These are phyloP conservation scores for Penicillium salamii DNA, from an alignment of 495 filamentous ascomycete genomes.

Conservation along the genomic window DNA sequence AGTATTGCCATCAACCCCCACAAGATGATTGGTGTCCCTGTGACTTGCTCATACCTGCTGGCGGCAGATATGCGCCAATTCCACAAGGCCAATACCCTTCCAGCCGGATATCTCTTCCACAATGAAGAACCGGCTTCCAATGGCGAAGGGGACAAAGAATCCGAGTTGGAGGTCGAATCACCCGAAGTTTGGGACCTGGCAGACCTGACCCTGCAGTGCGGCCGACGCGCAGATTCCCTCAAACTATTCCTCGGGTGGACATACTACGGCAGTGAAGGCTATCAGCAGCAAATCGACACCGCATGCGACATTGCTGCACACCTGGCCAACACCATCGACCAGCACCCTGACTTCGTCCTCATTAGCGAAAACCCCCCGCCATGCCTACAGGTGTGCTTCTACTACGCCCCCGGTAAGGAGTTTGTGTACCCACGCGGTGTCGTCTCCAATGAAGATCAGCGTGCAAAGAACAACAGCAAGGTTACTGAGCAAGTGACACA, in stretches of 20 bases:
- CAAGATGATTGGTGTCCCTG: slow-evolving; percentile 91
- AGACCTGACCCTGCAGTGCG: slow-evolving; percentile 90
- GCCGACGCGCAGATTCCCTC: slow-evolving; percentile 76
- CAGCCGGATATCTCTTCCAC: slow-evolving; percentile 86
- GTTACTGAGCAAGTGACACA: slow-evolving; percentile 67
- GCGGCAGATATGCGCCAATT: slow-evolving; percentile 71
- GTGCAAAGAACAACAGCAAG: slow-evolving; percentile 60
- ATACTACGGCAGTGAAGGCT: slow-evolving; percentile 74
- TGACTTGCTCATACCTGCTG: slow-evolving; percentile 89
- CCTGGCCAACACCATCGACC: slow-evolving; percentile 55
- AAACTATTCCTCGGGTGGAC: slow-evolving; percentile 87
- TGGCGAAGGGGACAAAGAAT: slow-evolving; percentile 10
- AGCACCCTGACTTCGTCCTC: slow-evolving; percentile 60
- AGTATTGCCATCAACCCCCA: slow-evolving; percentile 87
- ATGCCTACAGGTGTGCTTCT: slow-evolving; percentile 94
- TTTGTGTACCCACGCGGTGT: slow-evolving; percentile 39
- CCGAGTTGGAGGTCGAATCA: slow-evolving; percentile 33
- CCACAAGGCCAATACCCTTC: slow-evolving; percentile 78
- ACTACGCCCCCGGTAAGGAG: slow-evolving; percentile 62
- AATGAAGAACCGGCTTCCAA: slow-evolving; percentile 24
- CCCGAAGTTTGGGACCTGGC: slow-evolving; percentile 85
- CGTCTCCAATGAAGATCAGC: slow-evolving; percentile 37
- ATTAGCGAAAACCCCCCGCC: slow-evolving; percentile 75
- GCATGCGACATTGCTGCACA: slow-evolving; percentile 67
- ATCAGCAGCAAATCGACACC: slow-evolving; percentile 59